A percentile compares a stretch with the other conserved stretches of the same genome.
Conservation (phyloP, 768 basidiomycete species). For the Suillus subluteus region DNA sequence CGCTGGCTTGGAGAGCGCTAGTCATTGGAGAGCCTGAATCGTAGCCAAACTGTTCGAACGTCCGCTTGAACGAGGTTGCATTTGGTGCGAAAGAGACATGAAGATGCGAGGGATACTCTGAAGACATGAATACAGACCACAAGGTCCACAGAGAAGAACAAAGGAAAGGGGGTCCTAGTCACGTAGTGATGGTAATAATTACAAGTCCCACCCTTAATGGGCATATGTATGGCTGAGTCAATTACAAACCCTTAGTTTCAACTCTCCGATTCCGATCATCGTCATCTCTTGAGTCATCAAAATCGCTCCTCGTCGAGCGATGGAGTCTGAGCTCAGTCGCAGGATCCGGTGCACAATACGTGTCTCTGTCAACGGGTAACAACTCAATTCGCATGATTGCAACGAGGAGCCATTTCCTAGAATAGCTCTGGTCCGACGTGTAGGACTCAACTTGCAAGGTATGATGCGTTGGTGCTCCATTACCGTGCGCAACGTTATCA, state of each 20-base stretch:
- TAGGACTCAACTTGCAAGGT: background rate
- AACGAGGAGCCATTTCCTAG: conserved; percentile 7
- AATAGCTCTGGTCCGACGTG: background rate
- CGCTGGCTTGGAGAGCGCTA: conserved; percentile 27
- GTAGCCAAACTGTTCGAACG: conserved; percentile 51
- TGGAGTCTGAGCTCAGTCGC: background rate
- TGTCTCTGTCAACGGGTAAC: background rate
- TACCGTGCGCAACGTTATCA: background rate
- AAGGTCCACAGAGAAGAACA: conserved; percentile 7
- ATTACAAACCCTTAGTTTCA: conserved; percentile 1
- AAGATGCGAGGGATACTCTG: conserved; percentile 49
- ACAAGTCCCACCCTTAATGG: conserved; percentile 7
- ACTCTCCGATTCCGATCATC: conserved; percentile 2
- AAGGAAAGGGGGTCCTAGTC: conserved; percentile 10
- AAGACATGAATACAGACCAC: conserved; percentile 10
- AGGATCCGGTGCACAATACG: background rate
- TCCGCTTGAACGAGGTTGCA: conserved; percentile 61
- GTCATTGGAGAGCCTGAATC: conserved; percentile 33
- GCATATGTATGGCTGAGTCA: background rate
- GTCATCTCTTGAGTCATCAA: background rate
- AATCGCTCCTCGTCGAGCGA: background rate
- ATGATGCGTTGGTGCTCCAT: background rate
- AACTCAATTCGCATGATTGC: conserved; percentile 3
- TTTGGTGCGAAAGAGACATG: conserved; percentile 53
- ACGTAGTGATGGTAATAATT: conserved; percentile 6